Evolutionary conservation across 345 rosid genomes (phyloP), one percentile per base, ranked within the genome.

Genomic region (Aurinia saxatilis): DNA sequence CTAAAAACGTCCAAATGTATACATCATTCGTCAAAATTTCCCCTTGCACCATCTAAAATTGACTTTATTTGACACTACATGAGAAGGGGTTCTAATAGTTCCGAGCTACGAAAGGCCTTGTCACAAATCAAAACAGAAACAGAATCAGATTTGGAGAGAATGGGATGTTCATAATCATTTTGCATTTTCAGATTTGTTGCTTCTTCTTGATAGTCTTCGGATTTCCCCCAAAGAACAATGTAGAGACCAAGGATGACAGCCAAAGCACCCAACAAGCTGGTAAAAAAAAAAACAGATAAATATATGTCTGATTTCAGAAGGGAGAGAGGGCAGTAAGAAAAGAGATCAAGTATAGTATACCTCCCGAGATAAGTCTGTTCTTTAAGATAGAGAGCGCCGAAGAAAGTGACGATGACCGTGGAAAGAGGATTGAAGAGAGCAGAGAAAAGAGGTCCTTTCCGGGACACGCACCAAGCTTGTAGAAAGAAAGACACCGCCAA

Each of bases 401-500:
- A 61, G 29, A 77, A 38, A 37, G 88, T 65, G 11, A 71, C 82
- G 11, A 80, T 77, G 18, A 85, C 78, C 0, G 88, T 80, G 71
- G 81, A 58, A 11, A 85, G 75, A 45, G 96, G 90, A 57, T 77
- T 80, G 71, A 85, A 88, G 76, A 85, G 79, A 0, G 86, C 84
- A 50, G 80, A 65, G 78, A 81, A 88, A 50, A 88, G 66, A 18
- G 86, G 91, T 35, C 91, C 91, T 58, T 75, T 70, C 53, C 21
- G 29, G 7, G 87, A 73, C 19, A 88, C 71, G 38, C 87, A 78
- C 91, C 89, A 87, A 12, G 95, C 85, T 71, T 87, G 89, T 55
- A 81, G 63, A 31, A 80, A 80, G 70, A 80, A 78, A 1, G 84
- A 73, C 12, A 75, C 48, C 0, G 85, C 87, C 48, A 77, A 51